Base-by-base conservation (phyloP, 176 grass and related monocot genomes). In the Eleusine coracana region DNA sequence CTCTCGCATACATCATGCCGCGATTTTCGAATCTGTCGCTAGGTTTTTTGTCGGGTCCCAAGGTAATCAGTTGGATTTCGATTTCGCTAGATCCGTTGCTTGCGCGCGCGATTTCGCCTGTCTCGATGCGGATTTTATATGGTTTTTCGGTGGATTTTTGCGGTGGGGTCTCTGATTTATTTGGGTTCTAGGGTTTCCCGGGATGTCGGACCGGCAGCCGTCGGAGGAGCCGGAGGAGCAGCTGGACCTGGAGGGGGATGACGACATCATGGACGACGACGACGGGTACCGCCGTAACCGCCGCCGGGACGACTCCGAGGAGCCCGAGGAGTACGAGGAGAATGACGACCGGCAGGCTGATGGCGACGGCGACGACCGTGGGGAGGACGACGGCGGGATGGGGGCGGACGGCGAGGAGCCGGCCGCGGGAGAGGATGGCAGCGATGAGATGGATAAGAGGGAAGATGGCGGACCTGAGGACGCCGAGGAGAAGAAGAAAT, bases 181-280 rank as follows among this genome's bases (percentile, higher is more conserved):
- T 14, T 49, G 28, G 2, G 28, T 77, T 55, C 71, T 62, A 13
- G 48, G 18, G 18, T 14, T 68, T 83, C 79, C 66, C 40, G 74
- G 23, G 84, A 90, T 90, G 88, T 82, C 79, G 84, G 84, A 78
- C 62, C 84, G 84, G 74, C 89, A 90, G 73, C 80, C 36, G 38
- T 88, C 87, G 74, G 91, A 90, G 82, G 92, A 98, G 83, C 89
- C 91, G 68, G 96, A 99, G 85, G 96, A 99, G 83, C 96, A 99
- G 87, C 73, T 99, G 23, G 96, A 99, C 75, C 85, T 99, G 68
- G 96, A 99, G 18, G 96, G 93, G 36, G 96, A 99, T 77, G 90
- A 96, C 56, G 90, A 93, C 85, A 67, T 92, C 78, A 95, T 95
- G 85, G 96, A 99, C 25, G 96, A 94, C 51, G 89, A 96, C 36